A percentile compares a stretch with the other conserved stretches of the same genome.
These are phyloP conservation scores for Aspergillus mulundensis DNA, from an alignment of 495 filamentous ascomycete genomes.

Conservation along the genomic window DNA sequence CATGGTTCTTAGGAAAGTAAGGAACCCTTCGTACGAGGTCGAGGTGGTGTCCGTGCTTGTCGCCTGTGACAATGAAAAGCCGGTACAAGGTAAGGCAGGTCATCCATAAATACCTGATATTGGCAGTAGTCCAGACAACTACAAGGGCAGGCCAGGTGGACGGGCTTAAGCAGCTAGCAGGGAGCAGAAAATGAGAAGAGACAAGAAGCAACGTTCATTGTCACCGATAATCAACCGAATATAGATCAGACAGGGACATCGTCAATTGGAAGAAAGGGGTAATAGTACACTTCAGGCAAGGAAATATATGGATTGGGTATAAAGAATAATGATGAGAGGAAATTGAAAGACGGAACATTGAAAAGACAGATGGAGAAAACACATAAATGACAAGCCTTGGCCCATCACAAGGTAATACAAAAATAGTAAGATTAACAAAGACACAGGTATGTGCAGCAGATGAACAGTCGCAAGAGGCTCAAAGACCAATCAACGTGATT, in stretches of 20 bases:
- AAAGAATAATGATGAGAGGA: constrained; percentile 19
- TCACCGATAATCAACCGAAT: constrained; percentile 1
- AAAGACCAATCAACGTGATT: constrained; percentile 9
- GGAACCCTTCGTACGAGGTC: no score
- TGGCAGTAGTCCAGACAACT: neutral
- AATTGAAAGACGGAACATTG: constrained; percentile 17
- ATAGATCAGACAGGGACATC: constrained; percentile 20
- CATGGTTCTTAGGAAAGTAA: no score
- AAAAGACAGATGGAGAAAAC: constrained; percentile 18
- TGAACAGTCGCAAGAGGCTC: neutral
- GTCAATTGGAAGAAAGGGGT: constrained; percentile 14
- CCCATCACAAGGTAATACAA: constrained; percentile 5
- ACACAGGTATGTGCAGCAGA: constrained; percentile 2
- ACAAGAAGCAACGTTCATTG: constrained; percentile 2
- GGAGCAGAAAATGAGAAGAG: neutral
- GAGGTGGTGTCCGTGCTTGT: no score
- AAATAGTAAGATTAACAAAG: constrained; percentile 6
- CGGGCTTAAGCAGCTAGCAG: no score
- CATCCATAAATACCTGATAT: no score
- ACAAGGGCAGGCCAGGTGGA: neutral
- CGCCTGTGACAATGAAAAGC: neutral
- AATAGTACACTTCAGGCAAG: constrained; percentile 31
- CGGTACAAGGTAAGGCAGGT: no score
- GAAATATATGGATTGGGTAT: constrained; percentile 34
- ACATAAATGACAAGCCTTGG: neutral